Evolutionary conservation across 1,284 basidiomycete genomes (phyloP).

Genomic region (Ceratobasidium sp.): DNA sequence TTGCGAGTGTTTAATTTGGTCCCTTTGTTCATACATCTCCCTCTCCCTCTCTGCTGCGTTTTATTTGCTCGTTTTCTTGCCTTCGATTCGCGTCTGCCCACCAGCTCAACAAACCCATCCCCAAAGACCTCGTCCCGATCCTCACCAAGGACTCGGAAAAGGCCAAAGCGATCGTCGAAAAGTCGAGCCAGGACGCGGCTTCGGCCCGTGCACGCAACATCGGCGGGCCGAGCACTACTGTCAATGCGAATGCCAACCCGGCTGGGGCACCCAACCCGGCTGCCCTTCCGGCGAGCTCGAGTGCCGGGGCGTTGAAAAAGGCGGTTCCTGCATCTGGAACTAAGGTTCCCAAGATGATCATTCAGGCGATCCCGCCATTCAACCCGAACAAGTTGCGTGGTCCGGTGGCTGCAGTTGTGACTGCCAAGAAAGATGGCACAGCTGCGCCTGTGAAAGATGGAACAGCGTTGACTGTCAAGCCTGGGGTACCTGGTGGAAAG

Average conservation of each 20-base stretch:
- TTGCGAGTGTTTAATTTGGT: constrained; percentile 35
- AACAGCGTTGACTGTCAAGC: constrained; percentile 68
- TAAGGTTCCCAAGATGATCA: constrained; percentile 62
- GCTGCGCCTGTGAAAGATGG: constrained; percentile 44
- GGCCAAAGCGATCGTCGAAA: constrained; percentile 81
- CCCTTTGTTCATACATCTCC: constrained; percentile 44
- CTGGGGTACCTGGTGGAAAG: constrained; percentile 47
- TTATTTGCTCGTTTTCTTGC: background rate
- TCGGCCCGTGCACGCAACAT: constrained; percentile 70
- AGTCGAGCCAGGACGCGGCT: constrained; percentile 69
- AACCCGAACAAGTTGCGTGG: constrained; percentile 63
- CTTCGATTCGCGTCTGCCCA: background rate
- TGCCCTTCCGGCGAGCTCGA: constrained; percentile 37
- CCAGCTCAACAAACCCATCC: constrained; percentile 90
- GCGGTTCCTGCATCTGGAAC: constrained; percentile 49
- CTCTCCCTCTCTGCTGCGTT: constrained; percentile 19
- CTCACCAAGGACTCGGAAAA: constrained; percentile 89
- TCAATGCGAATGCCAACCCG: constrained; percentile 44
- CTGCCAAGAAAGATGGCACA: constrained; percentile 52
- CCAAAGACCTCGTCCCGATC: constrained; percentile 91
- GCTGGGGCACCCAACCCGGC: constrained; percentile 47
- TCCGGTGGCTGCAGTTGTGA: constrained; percentile 49
- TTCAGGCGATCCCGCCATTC: constrained; percentile 92
- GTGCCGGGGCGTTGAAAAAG: constrained; percentile 41
- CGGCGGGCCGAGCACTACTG: constrained; percentile 53